Base-by-base conservation (phyloP, 2,329 filamentous ascomycete species). In the Calycina herbarum region DNA sequence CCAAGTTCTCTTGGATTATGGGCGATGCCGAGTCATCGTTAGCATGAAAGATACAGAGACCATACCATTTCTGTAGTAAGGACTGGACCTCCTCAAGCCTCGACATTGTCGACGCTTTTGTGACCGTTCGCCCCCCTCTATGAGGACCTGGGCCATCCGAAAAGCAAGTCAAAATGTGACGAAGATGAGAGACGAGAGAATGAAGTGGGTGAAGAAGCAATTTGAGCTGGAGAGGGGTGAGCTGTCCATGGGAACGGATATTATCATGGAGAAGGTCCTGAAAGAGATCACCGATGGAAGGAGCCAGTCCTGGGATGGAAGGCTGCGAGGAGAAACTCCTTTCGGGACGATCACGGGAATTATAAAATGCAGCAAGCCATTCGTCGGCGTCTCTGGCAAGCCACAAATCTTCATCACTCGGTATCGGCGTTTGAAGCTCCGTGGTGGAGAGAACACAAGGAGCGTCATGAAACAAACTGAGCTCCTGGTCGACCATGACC, bases 401-500 rank as follows among this genome's bases (percentile, higher is more conserved):
- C 89, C 89, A 91, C 3, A 91, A 79, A 3, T 81, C 75, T 68
- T 91, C 88, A 1, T 86, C 76, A 3, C 79, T 78, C 20, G 89
- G 89, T 73, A 92, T 84, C 3, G 88, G 86, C 54, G 86, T 85
- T 27, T 83, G 82, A 59, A 91, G 83, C 65, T 91, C 87, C 35
- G 84, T 88, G 63, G 90, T 83, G 15, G 87, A 85, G 64, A 92
- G 84, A 38, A 90, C 78, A 0, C 87, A 86, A 1, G 82, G 80
- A 0, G 82, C 85, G 71, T 90, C 87, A 69, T 89, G 83, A 77
- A 90, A 90, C 8, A 90, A 78, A 59, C 86, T 85, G 64, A 90
- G 79, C 76, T 92, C 89, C 72, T 91, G 89, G 73, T 92, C 89
- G 29, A 90, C 83, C 85, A 90, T 89, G 24, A 89, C 86, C 86